Percentiles rank a stretch among this genome's conserved stretches.
These are phyloP conservation scores for Carallia pectinifolia DNA, from an alignment of 345 rosid genomes.

Conservation along the genomic window DNA sequence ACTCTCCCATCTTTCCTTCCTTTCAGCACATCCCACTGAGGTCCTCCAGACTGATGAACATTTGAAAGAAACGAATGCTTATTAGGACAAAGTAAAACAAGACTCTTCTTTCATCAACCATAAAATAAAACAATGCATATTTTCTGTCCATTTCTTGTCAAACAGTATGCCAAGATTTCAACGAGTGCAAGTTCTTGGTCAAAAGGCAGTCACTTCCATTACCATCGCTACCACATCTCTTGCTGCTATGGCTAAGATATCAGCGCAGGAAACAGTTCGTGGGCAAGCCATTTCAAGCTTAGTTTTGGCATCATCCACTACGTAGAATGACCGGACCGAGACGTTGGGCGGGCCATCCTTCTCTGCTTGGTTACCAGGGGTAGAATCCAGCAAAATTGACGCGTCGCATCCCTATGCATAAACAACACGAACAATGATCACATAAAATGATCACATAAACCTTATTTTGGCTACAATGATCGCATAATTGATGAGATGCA, in stretches of 20 bases:
- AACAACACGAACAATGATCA: background rate
- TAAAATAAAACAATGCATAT: too few species aligned
- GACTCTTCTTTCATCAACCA: too few species aligned
- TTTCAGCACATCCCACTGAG: constrained; percentile 60
- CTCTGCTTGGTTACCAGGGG: constrained; percentile 67
- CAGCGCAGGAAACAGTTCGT: constrained; percentile 67
- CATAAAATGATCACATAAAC: background rate
- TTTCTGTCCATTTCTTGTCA: too few species aligned
- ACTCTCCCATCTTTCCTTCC: constrained; percentile 80
- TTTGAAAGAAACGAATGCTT: background rate
- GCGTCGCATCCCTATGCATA: constrained; percentile 76
- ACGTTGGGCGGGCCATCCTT: constrained; percentile 83
- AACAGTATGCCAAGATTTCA: too few species aligned
- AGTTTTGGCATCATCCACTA: constrained; percentile 65
- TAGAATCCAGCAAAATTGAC: constrained; percentile 64
- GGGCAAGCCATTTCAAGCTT: constrained; percentile 75
- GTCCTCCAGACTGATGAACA: constrained; percentile 62
- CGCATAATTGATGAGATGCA: background rate
- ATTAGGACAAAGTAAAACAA: background rate
- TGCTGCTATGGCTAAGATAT: constrained; percentile 63
- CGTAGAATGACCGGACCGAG: constrained; percentile 72
- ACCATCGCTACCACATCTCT: constrained; percentile 78
- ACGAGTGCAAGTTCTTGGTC: too few species aligned
- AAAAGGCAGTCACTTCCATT: background rate
- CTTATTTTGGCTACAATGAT: background rate